Evolutionary conservation across 1,139 yeast species (phyloP), one percentile per base, ranked within the genome.

Genomic region (Geotrichum fermentans): DNA sequence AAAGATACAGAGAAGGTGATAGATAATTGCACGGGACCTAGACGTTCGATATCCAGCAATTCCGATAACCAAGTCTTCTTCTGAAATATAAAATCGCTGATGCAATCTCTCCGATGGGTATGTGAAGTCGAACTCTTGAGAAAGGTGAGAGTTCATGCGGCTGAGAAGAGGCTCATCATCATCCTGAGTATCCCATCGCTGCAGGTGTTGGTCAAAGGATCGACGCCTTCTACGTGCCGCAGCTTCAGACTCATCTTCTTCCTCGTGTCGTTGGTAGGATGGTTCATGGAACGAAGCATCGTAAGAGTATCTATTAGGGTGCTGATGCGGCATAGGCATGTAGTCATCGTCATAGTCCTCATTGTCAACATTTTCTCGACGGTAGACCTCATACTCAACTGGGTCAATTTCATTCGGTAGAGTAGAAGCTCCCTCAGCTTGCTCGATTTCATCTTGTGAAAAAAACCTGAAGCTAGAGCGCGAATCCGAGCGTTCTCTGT

Each of bases 41-140:
- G 82, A 78, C 22, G 82, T 77, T 49, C 69, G 70, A 64, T 86
- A 92, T 2, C 97, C 98, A 0, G 97, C 98, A 56, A 92, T 84
- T 54, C 95, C 96, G 52, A 94, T 78, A 16, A 92, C 92, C 61
- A 92, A 72, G 68, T 92, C 99, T 62, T 92, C 98, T 65, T 94
- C 97, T 0, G 96, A 92, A 55, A 94, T 78, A 65, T 92, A 92
- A 64, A 85, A 88, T 48, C 97, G 74, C 67, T 92, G 98, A 69
- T 72, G 55, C 72, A 69, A 16, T 55, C 71, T 5, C 79, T 73
- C 13, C 75, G 78, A 58, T 64, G 71, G 21, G 21, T 43, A 47
- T 33, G 34, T 38, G 21, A 29, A 44, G 7, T 29, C 41, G 30
- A 40, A 28, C 37, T 47, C 49, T 29, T 47, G 51, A 4, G 51